These are phyloP conservation scores for Trypanosoma mega DNA, from an alignment of 208 protist genomes.

Conservation along the genomic window DNA sequence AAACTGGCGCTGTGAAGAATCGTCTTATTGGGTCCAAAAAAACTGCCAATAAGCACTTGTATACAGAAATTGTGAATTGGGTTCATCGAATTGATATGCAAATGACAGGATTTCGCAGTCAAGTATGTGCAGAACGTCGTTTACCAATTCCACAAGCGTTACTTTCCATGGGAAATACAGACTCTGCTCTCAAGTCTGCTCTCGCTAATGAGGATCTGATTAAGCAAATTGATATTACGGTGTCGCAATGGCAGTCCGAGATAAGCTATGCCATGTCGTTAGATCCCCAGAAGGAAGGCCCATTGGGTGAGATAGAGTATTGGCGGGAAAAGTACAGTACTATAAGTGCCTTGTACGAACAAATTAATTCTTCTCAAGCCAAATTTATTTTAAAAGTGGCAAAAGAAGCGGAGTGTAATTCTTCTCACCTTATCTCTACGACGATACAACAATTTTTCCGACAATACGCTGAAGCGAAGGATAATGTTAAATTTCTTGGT, in stretches of 20 bases:
- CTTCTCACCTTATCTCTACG: constrained; percentile 87
- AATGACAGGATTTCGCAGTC: constrained; percentile 83
- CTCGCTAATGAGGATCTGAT: constrained; percentile 87
- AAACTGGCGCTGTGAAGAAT: constrained; percentile 34
- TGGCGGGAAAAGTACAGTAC: constrained; percentile 96
- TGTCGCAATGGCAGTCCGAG: constrained; percentile 90
- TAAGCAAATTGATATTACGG: constrained; percentile 82
- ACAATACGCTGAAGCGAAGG: constrained; percentile 97
- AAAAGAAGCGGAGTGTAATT: constrained; percentile 86
- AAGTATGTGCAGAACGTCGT: constrained; percentile 88
- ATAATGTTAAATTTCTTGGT: constrained; percentile 99
- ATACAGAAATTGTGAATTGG: constrained; percentile 83
- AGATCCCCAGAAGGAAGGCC: constrained; percentile 91
- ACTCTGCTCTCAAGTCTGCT: constrained; percentile 72
- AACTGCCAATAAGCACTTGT: constrained; percentile 67
- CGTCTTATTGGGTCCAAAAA: constrained; percentile 17
- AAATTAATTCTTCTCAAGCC: constrained; percentile 94
- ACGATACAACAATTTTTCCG: constrained; percentile 94
- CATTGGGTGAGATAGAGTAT: constrained; percentile 97
- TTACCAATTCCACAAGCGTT: constrained; percentile 83
- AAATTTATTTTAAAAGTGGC: constrained; percentile 93
- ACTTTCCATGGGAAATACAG: constrained; percentile 69
- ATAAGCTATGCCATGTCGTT: constrained; percentile 91
- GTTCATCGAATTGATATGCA: constrained; percentile 87
- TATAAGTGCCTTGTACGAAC: constrained; percentile 96